Percentiles rank a stretch among this genome's conserved stretches.
These are phyloP conservation scores for Psidium guajava DNA, from an alignment of 345 rosid species.

Conservation along the genomic window DNA sequence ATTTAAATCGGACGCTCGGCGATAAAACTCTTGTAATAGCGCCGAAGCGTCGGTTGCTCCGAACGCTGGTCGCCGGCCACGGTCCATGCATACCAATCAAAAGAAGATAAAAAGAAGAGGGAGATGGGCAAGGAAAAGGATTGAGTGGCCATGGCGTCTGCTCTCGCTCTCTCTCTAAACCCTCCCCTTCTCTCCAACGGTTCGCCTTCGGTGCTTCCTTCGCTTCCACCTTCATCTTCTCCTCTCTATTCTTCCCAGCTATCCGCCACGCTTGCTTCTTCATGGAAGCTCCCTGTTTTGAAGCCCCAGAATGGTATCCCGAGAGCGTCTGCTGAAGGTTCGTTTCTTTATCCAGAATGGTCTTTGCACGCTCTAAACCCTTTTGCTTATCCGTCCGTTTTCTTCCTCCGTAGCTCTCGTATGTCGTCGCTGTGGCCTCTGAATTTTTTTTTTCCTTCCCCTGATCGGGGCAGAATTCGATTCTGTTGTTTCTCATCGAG, in stretches of 20 bases:
- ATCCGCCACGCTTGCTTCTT: background rate
- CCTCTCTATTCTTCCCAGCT: background rate
- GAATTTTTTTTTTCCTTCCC: background rate
- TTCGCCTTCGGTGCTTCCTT: background rate
- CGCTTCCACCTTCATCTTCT: background rate
- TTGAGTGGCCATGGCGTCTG: background rate
- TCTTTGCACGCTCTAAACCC: background rate
- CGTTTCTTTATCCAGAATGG: background rate
- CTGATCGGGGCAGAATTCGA: background rate
- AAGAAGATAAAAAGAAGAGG: background rate
- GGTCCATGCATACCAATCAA: background rate
- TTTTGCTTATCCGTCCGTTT: rapidly evolving
- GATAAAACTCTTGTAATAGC: no score
- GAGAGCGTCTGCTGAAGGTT: constrained; percentile 41
- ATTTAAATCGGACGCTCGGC: no score
- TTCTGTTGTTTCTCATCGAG: background rate
- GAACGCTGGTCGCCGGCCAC: background rate
- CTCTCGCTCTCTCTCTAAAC: background rate
- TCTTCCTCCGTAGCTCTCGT: background rate
- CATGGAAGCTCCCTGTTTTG: background rate
- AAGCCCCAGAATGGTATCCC: constrained; percentile 13
- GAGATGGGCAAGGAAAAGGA: background rate
- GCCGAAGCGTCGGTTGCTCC: background rate
- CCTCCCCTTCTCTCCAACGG: background rate
- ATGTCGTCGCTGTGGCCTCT: background rate